Base-by-base conservation (phyloP, 1,284 basidiomycete species). In the Ceratobasidium sp. region DNA sequence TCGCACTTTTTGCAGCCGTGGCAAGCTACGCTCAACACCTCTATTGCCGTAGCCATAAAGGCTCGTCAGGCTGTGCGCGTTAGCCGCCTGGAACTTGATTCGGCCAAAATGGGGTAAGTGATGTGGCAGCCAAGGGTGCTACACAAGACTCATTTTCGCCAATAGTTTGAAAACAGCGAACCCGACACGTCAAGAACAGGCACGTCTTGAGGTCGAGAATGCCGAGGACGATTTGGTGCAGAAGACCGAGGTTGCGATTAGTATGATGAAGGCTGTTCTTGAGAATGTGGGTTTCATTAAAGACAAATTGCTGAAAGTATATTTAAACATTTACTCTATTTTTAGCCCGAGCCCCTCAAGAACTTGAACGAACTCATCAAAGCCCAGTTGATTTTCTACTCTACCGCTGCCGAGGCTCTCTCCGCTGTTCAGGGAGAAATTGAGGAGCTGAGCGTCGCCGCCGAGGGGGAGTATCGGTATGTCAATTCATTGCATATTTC, bases 221-320 rank as follows among this genome's bases (percentile, higher is more conserved):
- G 94, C 95, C 6, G 96, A 98, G 81, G 96, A 97, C 81, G 94
- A 96, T 82, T 88, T 98, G 61, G 96, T 98, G 16, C 94, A 96
- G 81, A 96, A 95, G 85, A 99, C 97, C 27, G 97, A 99, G 83
- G 94, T 97, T 48, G 97, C 97, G 0, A 98, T 99, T 81, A 95
- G 93, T 14, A 88, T 98, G 75, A 98, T 98, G 97, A 98, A 98
- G 87, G 92, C 93, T 51, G 96, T 98, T 14, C 87, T 98, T 54
- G 96, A 98, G 80, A 98, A 98, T 84, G 93, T 95, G 78, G 66
- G 92, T 85, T 4, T 31, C 13, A 31, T 66, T 43, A 34, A 16
- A 4, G 51, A 13, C 5, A 59, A 9, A 37, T 53, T 19, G n/a
- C n/a, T 24, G 5, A 3, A 11, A 49, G 75, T 11, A 53, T 68